phyloP scores from a whole-genome alignment of 257 asterid genomes.

The Ocimum tenuiflorum region DNA sequence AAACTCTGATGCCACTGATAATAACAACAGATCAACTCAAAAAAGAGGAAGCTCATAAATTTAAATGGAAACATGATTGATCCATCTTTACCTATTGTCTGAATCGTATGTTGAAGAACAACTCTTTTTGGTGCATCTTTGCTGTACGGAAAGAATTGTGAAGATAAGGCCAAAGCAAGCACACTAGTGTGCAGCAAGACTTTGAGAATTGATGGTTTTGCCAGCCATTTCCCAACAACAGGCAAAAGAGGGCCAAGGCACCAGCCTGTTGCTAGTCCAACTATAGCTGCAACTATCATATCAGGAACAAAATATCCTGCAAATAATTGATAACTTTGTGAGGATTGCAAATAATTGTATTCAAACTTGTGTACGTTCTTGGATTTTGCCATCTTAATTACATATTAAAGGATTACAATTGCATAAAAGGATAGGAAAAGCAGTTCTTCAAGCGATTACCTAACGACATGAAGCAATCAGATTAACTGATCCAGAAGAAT shows the following conservation, averaged over 20 bases:
- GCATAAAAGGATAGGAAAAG: neutral
- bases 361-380: neutral
- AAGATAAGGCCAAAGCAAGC: conserved; percentile 73
- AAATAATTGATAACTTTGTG: conserved; percentile 14
- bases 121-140: conserved; percentile 91
- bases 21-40: conserved; percentile 9
- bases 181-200: conserved; percentile 64
- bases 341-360: conserved; percentile 9
- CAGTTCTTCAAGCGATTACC: conserved; percentile 2
- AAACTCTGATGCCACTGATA: conserved; percentile 5
- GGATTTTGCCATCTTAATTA: neutral
- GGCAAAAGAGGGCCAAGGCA: conserved; percentile 89
- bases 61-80: neutral
- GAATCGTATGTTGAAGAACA: conserved; percentile 72
- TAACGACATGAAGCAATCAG: neutral
- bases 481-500: neutral
- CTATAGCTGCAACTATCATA: conserved; percentile 60
- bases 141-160: conserved; percentile 95
- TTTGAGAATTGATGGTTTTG: conserved; percentile 51
- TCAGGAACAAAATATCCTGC: conserved; percentile 92
- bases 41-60: neutral
- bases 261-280: conserved; percentile 91
- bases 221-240: conserved; percentile 67
- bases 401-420: neutral
- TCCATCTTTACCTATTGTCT: conserved; percentile 54